Percentiles rank a stretch among this genome's conserved stretches.
phyloP scores from a whole-genome alignment of 768 basidiomycete species.

The Amanita pallidorosea region DNA sequence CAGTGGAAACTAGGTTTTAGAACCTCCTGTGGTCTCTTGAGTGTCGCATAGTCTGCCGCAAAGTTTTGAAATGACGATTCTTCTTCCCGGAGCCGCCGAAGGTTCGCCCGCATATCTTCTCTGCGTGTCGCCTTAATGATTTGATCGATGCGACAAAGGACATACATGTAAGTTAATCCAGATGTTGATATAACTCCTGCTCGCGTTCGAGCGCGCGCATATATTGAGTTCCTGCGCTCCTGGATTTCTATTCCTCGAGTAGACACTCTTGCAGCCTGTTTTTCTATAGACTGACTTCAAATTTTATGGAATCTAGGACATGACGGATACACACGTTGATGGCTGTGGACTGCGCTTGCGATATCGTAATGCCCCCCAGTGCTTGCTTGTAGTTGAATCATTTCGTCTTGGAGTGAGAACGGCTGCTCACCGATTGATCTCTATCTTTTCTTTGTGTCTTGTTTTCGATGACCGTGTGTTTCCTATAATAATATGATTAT shows the following conservation, averaged over 20 bases:
- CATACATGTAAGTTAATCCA: conserved; percentile 15
- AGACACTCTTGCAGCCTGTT: conserved; percentile 17
- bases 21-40: conserved; percentile 18
- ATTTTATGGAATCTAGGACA: background rate
- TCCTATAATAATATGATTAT: background rate
- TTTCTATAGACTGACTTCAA: conserved; percentile 11
- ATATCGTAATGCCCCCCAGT: background rate
- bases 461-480: background rate
- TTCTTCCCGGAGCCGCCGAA: conserved; percentile 15
- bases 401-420: too few relatives aligned
- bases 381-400: background rate
- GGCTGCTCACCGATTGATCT: background rate
- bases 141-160: background rate
- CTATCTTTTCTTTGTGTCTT: background rate
- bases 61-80: conserved; percentile 17
- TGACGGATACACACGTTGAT: conserved; percentile 7
- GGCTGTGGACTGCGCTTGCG: conserved; percentile 7
- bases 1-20: background rate
- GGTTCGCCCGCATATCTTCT: conserved; percentile 18
- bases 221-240: conserved; percentile 16
- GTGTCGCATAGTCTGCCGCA: conserved; percentile 15
- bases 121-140: conserved; percentile 11
- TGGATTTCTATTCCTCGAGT: conserved; percentile 15
- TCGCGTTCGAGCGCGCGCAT: conserved; percentile 12
- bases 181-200: conserved; percentile 11